These are phyloP conservation scores for Pochonia chlamydosporia DNA, from an alignment of 2,329 filamentous ascomycete species.

Conservation along the genomic window DNA sequence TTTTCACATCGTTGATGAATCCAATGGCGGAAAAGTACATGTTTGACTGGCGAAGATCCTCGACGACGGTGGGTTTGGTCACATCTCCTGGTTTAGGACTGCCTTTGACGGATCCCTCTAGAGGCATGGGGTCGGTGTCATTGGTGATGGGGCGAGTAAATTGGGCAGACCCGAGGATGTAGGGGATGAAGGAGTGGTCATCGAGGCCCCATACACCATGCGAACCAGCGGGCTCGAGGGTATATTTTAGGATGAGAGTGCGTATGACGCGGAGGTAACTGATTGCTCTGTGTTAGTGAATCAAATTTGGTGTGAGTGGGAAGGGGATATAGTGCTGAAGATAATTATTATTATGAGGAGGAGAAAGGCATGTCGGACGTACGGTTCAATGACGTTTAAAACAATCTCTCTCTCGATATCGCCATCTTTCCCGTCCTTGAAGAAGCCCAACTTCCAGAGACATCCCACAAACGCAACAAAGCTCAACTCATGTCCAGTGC, in stretches of 20 bases:
- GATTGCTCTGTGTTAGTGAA: slow-evolving; percentile 1
- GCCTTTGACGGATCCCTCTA: slow-evolving; percentile 69
- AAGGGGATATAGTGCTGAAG: too few relatives aligned
- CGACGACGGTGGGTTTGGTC: slow-evolving; percentile 56
- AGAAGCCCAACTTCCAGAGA: slow-evolving; percentile 85
- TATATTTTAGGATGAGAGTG: slow-evolving; percentile 82
- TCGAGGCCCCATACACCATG: slow-evolving; percentile 99
- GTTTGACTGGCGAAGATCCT: slow-evolving; percentile 59
- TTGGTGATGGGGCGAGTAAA: slow-evolving; percentile 67
- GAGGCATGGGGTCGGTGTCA: slow-evolving; percentile 56
- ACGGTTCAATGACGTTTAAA: slow-evolving; percentile 76
- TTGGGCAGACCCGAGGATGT: slow-evolving; percentile 93
- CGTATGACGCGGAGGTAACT: slow-evolving; percentile 79
- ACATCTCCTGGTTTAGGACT: slow-evolving; percentile 70
- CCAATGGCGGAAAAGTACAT: slow-evolving; percentile 95
- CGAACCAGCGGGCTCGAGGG: slow-evolving; percentile 87
- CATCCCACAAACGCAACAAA: slow-evolving; percentile 88
- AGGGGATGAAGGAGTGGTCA: slow-evolving; percentile 89
- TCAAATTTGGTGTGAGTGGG: neutral
- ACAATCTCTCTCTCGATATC: slow-evolving; percentile 74
- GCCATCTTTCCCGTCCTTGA: slow-evolving; percentile 50
- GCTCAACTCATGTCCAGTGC: slow-evolving; percentile 91
- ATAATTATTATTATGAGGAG: too few relatives aligned
- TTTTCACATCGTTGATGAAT: slow-evolving; percentile 97
- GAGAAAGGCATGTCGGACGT: slow-evolving; percentile 12